Base-by-base conservation (phyloP, 495 filamentous ascomycete species). In the Aspergillus ostianus region DNA sequence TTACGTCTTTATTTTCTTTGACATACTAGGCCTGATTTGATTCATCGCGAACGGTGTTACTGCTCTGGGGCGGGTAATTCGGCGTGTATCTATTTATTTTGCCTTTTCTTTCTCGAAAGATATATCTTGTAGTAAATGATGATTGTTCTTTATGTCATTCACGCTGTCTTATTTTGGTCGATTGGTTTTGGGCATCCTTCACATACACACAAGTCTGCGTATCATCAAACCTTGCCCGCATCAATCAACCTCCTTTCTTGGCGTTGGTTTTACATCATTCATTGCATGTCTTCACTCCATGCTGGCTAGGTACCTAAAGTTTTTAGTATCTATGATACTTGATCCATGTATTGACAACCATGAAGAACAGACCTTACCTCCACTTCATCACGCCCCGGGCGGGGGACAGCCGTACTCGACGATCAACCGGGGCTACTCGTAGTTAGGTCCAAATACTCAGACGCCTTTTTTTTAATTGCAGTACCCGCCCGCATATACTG, bases 1-100 rank as follows among this genome's bases (percentile, higher is more conserved):
- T 62, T 57, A 49, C 59, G 17, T 26, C 44, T 56, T 27, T 21
- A 41, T 58, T 30, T 47, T 58, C 27, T 55, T 58, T 44, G 48
- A 55, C 55, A 61, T n/a, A 30, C 32, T 59, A 18, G 51, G 49
- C 41, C 26, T 51, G 30, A 51, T 61, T 29, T 60, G 62, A 55
- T 59, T 54, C 49, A 51, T 56, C 32, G 55, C 49, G 47, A 47
- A 61, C 32, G 61, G 61, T 61, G 65, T 67, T 61, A 32, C 50
- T 62, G 50, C 36, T 53, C 58, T 32, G n/a, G 47, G 58, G 53
- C 19, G 18, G 47, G 47, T 20, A 21, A 51, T 62, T 62, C 61
- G 63, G 64, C 61, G 63, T 55, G 63, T 65, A 44, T 52, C 23
- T 23, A 55, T 54, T 63, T 49, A n/a, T 49, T 30, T 12, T 56